These are phyloP conservation scores for Rhodamnia rubescens DNA, from an alignment of 345 rosid genomes.

Conservation along the genomic window DNA sequence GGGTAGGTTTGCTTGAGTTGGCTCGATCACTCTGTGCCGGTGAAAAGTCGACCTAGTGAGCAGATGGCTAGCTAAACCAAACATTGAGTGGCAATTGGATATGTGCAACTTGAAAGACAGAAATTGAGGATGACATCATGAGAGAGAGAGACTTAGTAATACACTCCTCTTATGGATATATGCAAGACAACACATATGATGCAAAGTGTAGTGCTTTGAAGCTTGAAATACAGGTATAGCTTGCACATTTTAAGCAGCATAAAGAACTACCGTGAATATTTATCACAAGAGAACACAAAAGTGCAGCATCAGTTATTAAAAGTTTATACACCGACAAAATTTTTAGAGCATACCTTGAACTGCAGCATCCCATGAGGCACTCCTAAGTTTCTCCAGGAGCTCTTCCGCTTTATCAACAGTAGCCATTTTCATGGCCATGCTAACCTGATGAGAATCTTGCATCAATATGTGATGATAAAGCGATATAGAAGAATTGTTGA, in stretches of 20 bases:
- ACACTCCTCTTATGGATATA: not conserved
- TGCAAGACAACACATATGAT: not conserved
- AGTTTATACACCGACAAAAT: not conserved
- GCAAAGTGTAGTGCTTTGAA: not conserved
- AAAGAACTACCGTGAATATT: not conserved
- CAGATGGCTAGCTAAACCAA: not conserved
- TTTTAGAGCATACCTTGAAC: slow-evolving; percentile 48
- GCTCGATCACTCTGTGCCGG: not conserved
- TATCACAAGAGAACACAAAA: not conserved
- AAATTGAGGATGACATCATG: not conserved
- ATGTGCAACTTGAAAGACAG: not conserved
- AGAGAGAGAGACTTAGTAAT: not conserved
- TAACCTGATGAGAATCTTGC: slow-evolving; percentile 32
- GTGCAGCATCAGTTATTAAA: not conserved
- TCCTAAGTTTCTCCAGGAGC: slow-evolving; percentile 74
- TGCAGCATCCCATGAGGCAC: slow-evolving; percentile 83
- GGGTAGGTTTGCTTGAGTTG: not conserved
- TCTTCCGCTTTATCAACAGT: slow-evolving; percentile 74
- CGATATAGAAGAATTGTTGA: not conserved
- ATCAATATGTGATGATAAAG: not conserved
- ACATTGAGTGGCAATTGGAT: not conserved
- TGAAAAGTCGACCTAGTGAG: not conserved
- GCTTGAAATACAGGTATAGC: not conserved
- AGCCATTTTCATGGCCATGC: slow-evolving; percentile 97
- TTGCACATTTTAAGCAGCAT: not conserved